Conservation (phyloP, 2,329 filamentous ascomycete genomes). For the Ceratocystis albifundus region DNA sequence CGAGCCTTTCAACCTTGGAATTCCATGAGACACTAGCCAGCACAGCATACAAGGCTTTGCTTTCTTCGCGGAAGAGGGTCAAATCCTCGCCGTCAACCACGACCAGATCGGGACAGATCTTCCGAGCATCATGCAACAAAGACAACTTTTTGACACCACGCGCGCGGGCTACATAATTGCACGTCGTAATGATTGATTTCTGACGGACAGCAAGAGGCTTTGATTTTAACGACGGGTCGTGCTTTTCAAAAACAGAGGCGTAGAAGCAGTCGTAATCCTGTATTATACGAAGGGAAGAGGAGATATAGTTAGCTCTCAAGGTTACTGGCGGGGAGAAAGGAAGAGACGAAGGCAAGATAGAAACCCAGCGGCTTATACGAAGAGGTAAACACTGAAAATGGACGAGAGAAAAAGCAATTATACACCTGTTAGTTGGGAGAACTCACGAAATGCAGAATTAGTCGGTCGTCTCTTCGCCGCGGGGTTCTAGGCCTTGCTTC, state of each 20-base stretch:
- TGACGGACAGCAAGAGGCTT: conserved; percentile 76
- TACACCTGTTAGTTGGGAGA: background rate
- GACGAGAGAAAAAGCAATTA: background rate
- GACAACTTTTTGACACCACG: conserved; percentile 71
- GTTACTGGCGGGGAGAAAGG: background rate
- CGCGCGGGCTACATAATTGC: conserved; percentile 81
- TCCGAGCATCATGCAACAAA: conserved; percentile 69
- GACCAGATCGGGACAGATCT: conserved; percentile 69
- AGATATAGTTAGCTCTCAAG: background rate
- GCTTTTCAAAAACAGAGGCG: conserved; percentile 76
- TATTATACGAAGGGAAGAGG: background rate
- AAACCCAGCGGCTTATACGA: too few species aligned
- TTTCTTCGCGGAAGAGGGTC: conserved; percentile 71
- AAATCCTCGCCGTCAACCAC: conserved; percentile 81
- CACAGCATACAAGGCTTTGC: conserved; percentile 66
- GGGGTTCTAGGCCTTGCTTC: background rate
- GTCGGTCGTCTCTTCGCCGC: conserved; percentile 15
- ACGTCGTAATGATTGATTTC: conserved; percentile 85
- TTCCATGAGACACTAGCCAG: conserved; percentile 68
- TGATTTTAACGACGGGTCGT: conserved; percentile 59
- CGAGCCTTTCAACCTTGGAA: conserved; percentile 63
- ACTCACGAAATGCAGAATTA: conserved; percentile 22
- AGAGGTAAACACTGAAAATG: too few species aligned
- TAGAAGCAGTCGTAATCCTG: conserved; percentile 89
- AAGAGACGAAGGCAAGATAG: background rate